Evolutionary conservation across 176 grass and related monocot species (phyloP).

Genomic region (Zea luxurians): DNA sequence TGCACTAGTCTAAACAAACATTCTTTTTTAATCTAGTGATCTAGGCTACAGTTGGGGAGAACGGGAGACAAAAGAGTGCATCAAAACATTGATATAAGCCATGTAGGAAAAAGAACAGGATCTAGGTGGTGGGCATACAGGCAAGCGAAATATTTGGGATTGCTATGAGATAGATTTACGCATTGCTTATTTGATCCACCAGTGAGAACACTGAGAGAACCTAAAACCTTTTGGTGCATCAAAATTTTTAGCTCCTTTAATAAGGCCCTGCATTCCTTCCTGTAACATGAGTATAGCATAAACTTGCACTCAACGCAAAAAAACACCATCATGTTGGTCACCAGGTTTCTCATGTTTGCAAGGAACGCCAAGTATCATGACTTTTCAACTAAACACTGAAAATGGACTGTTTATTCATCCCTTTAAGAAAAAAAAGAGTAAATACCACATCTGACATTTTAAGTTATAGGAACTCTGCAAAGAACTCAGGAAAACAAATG

Average conservation of each 20-base stretch:
- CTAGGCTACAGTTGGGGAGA: too few relatives aligned
- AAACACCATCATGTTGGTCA: too few relatives aligned
- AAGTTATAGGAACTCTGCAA: too few relatives aligned
- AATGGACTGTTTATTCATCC: too few relatives aligned
- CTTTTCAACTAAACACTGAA: too few relatives aligned
- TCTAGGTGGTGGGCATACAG: conserved; percentile 36
- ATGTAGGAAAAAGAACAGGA: neutral
- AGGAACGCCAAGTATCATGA: too few relatives aligned
- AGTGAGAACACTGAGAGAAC: conserved; percentile 87
- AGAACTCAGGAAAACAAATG: too few relatives aligned
- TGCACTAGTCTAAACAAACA: neutral
- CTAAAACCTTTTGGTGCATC: conserved; percentile 87
- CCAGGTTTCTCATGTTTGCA: too few relatives aligned
- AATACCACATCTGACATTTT: too few relatives aligned
- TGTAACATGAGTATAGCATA: conserved; percentile 39
- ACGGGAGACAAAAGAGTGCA: neutral
- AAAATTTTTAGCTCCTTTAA: conserved; percentile 77
- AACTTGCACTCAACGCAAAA: neutral
- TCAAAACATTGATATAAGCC: neutral
- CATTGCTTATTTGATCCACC: conserved; percentile 93
- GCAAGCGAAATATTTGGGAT: conserved; percentile 72
- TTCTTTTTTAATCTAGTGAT: neutral
- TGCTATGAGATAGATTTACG: conserved; percentile 68
- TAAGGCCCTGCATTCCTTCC: conserved; percentile 82
- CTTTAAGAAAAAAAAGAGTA: too few relatives aligned